Evolutionary conservation across 805 yeast species (phyloP).

Genomic region (Nakazawaea siamensis): DNA sequence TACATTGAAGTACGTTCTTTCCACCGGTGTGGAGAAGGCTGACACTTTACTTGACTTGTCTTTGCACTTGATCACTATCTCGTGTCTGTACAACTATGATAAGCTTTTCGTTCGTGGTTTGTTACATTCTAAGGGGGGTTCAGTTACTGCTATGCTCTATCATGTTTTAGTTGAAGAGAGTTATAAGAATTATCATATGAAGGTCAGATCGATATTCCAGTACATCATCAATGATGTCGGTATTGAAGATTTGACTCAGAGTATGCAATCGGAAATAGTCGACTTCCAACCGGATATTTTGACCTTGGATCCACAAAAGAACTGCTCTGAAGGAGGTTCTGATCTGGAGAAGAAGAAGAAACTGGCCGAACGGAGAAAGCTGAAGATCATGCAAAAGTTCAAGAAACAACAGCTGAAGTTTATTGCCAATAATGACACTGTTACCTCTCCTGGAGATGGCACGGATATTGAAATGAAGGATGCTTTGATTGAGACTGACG

Average conservation of each 20-base stretch:
- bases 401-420: conserved; percentile 75
- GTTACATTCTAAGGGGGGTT: not conserved
- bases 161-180: conserved; percentile 30
- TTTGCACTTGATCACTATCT: conserved; percentile 64
- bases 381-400: conserved; percentile 67
- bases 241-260: conserved; percentile 20
- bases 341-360: conserved; percentile 55
- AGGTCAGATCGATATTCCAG: conserved; percentile 47
- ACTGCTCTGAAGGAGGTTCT: conserved; percentile 15
- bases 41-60: conserved; percentile 54
- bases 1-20: conserved; percentile 32
- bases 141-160: conserved; percentile 29
- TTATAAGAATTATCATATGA: conserved; percentile 38
- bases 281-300: conserved; percentile 18
- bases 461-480: conserved; percentile 18
- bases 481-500: conserved; percentile 23
- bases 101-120: conserved; percentile 12
- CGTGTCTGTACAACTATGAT: conserved; percentile 32
- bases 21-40: conserved; percentile 28
- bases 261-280: conserved; percentile 27
- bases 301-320: conserved; percentile 1
- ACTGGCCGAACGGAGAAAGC: conserved; percentile 61
- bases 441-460: not conserved
- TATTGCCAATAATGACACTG: conserved; percentile 21
- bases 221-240: conserved; percentile 10